A percentile compares a stretch with the other conserved stretches of the same genome.
Evolutionary conservation across 495 filamentous ascomycete species (phyloP).

Genomic region (Penicillium bialowiezense): DNA sequence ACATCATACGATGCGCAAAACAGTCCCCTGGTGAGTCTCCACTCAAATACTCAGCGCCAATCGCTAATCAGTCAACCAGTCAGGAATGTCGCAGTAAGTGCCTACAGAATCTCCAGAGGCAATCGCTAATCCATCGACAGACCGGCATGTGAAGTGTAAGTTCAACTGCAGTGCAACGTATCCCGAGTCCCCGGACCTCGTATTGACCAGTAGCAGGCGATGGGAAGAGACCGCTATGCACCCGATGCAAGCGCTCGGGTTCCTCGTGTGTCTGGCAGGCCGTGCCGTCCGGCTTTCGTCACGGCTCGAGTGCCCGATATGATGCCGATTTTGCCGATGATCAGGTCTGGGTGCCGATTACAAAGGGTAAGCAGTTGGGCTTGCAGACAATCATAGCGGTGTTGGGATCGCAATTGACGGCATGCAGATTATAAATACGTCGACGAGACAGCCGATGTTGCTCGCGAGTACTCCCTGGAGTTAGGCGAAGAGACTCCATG

Average conservation of each 20-base stretch:
- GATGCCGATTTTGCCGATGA: slow-evolving; percentile 16
- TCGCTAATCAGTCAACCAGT: neutral
- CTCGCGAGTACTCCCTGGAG: slow-evolving; percentile 11
- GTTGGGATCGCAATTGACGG: too few species aligned
- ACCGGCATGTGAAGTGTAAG: slow-evolving; percentile 1
- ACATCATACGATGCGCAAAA: neutral
- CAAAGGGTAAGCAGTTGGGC: slow-evolving; percentile 10
- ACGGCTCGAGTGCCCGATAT: slow-evolving; percentile 24
- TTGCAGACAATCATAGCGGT: too few species aligned
- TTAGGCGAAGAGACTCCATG: slow-evolving; percentile 1
- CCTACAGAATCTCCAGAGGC: neutral
- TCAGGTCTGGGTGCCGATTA: slow-evolving; percentile 20
- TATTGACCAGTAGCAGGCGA: slow-evolving; percentile 9
- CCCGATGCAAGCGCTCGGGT: slow-evolving; percentile 15
- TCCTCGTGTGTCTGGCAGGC: slow-evolving; percentile 19
- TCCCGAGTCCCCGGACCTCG: neutral
- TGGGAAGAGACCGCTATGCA: slow-evolving; percentile 17
- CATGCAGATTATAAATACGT: slow-evolving; percentile 16
- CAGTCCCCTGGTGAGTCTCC: neutral
- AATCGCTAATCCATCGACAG: neutral
- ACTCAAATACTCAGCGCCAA: neutral
- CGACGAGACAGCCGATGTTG: slow-evolving; percentile 22
- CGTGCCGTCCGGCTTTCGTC: slow-evolving; percentile 14
- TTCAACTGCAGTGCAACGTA: neutral
- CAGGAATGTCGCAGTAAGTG: slow-evolving; percentile 3